Evolutionary conservation across 495 filamentous ascomycete species (phyloP), one percentile per base, ranked within the genome.

Genomic region (Aspergillus avenaceus): DNA sequence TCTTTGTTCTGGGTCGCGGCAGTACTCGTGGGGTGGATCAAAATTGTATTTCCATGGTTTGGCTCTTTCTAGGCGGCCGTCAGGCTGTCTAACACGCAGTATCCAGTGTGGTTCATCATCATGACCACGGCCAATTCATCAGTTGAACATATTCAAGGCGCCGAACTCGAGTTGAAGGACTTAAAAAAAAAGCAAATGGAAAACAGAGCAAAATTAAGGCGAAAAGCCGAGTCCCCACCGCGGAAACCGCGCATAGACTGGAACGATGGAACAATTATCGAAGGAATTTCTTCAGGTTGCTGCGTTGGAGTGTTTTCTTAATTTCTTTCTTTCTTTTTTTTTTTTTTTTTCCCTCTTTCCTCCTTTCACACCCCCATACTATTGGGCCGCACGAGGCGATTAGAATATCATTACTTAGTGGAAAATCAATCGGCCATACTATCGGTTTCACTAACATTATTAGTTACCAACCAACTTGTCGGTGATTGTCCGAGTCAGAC

Each of bases 141-240:
- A 38, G 14, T n/a, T n/a, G n/a, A n/a, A n/a, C n/a, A n/a, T n/a
- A n/a, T n/a, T n/a, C n/a, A n/a, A n/a, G n/a, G n/a, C n/a, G n/a
- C n/a, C n/a, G n/a, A n/a, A n/a, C n/a, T n/a, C n/a, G n/a, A n/a
- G n/a, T n/a, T n/a, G n/a, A n/a, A n/a, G n/a, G n/a, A n/a, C n/a
- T n/a, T n/a, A n/a, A n/a, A n/a, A n/a, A n/a, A n/a, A n/a, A n/a
- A n/a, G n/a, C n/a, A n/a, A n/a, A 37, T 22, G 18, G 25, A 36
- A 12, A 27, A 13, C 5, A 36, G 14, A 21, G 41, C 11, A 32
- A 18, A 18, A 26, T 16, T 22, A 12, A 31, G 32, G 25, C 12
- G 41, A 55, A 55, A 47, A 50, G n/a, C 47, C 53, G 36, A 43
- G 27, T 45, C 49, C 31, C 51, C 51, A 54, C 51, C 51, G 51